A percentile compares a stretch with the other conserved stretches of the same genome.
phyloP scores from a whole-genome alignment of 768 basidiomycete species.

The Lactifluus pinguis region DNA sequence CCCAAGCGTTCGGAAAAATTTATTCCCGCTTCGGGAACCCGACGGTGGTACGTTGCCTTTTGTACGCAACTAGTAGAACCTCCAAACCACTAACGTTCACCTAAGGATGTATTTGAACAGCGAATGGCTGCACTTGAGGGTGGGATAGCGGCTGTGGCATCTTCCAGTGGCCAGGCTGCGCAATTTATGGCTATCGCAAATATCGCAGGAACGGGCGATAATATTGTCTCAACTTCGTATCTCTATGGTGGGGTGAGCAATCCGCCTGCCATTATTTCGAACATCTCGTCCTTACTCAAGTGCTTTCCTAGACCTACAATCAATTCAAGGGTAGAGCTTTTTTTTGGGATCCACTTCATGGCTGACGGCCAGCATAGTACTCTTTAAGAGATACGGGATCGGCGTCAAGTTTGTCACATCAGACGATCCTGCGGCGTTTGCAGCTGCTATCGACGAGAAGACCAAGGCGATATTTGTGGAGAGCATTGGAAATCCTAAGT shows the following conservation, averaged over 20 bases:
- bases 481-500: slow-evolving; percentile 72
- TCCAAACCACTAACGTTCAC: neutral
- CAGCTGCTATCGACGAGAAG: slow-evolving; percentile 60
- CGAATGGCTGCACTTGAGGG: slow-evolving; percentile 77
- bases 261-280: neutral
- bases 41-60: slow-evolving; percentile 39
- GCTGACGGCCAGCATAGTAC: slow-evolving; percentile 31
- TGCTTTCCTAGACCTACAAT: slow-evolving; percentile 45
- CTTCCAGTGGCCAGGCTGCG: slow-evolving; percentile 66
- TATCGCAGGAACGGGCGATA: slow-evolving; percentile 58
- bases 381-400: slow-evolving; percentile 62
- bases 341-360: neutral
- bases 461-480: slow-evolving; percentile 74
- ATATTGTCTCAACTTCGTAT: slow-evolving; percentile 62
- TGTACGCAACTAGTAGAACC: neutral
- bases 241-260: slow-evolving; percentile 58
- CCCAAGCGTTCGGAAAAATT: slow-evolving; percentile 51
- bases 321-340: slow-evolving; percentile 50
- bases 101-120: slow-evolving; percentile 68
- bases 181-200: slow-evolving; percentile 47
- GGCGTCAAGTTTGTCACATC: slow-evolving; percentile 52
- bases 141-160: slow-evolving; percentile 65
- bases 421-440: slow-evolving; percentile 47
- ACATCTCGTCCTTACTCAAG: neutral
- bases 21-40: slow-evolving; percentile 66